Conservation (phyloP, 805 yeast species). For the Torulaspora gathmanii region DNA sequence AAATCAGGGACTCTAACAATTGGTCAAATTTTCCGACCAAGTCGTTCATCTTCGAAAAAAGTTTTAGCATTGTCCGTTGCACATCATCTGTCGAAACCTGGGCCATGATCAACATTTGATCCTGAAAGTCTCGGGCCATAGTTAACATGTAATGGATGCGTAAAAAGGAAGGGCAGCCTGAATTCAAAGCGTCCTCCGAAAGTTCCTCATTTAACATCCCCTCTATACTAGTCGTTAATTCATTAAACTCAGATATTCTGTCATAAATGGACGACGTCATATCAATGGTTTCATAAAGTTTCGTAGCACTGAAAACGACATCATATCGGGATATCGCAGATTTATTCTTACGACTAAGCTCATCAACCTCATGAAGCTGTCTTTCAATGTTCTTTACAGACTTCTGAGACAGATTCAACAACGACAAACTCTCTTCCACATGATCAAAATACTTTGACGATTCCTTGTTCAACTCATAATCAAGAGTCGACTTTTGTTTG, state of each 20-base stretch:
- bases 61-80: constrained; percentile 54
- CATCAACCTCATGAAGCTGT: constrained; percentile 42
- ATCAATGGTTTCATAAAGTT: constrained; percentile 64
- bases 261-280: constrained; percentile 62
- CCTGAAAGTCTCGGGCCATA: constrained; percentile 70
- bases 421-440: constrained; percentile 44
- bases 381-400: constrained; percentile 50
- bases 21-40: constrained; percentile 58
- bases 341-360: constrained; percentile 50
- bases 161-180: constrained; percentile 52
- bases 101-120: constrained; percentile 60
- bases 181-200: constrained; percentile 28
- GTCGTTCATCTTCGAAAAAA: constrained; percentile 29
- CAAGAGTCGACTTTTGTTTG: constrained; percentile 71
- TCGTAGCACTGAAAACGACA: constrained; percentile 61
- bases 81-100: constrained; percentile 56
- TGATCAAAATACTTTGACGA: constrained; percentile 60
- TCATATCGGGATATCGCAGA: constrained; percentile 62
- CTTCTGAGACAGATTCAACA: constrained; percentile 38
- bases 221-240: constrained; percentile 48
- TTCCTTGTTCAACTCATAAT: constrained; percentile 65
- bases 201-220: constrained; percentile 47
- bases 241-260: constrained; percentile 54
- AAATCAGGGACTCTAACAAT: constrained; percentile 59
- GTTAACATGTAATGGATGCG: constrained; percentile 66